Percentiles rank a stretch among this genome's conserved stretches.
Conservation (phyloP, 352 stramenopile species). For the Halophytophthora polymorphica region DNA sequence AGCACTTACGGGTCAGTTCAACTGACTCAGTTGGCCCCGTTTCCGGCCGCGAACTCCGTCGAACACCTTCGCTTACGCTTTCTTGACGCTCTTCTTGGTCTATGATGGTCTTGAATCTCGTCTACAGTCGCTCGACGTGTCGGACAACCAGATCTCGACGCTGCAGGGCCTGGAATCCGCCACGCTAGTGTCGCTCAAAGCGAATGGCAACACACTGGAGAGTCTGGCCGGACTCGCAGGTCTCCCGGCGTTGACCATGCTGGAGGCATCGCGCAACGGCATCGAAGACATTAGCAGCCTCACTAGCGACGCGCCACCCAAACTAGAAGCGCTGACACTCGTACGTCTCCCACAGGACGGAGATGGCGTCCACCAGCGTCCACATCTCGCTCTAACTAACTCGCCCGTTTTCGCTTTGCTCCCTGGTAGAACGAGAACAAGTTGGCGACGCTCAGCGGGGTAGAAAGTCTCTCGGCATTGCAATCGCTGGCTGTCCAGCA, state of each 20-base stretch:
- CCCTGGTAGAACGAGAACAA: conserved; percentile 67
- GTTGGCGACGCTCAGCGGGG: conserved; percentile 42
- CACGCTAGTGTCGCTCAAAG: conserved; percentile 53
- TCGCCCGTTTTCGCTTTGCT: not conserved
- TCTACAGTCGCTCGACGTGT: conserved; percentile 55
- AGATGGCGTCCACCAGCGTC: no score
- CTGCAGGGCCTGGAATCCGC: conserved; percentile 49
- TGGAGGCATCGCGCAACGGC: conserved; percentile 55
- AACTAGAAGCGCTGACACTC: conserved; percentile 51
- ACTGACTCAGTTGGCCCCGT: not conserved
- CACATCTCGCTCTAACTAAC: not conserved
- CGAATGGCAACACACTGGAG: conserved; percentile 60
- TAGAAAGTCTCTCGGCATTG: conserved; percentile 49
- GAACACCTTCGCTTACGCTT: not conserved
- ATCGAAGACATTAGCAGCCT: conserved; percentile 47
- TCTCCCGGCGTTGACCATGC: conserved; percentile 41
- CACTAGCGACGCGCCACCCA: conserved; percentile 27
- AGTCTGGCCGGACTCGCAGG: conserved; percentile 42
- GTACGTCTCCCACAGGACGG: conserved; percentile 18
- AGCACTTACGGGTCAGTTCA: conserved; percentile 51
- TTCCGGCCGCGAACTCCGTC: not conserved
- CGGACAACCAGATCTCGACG: conserved; percentile 60
- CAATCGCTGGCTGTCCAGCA: conserved; percentile 44
- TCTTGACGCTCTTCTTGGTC: not conserved
- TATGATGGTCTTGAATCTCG: not conserved